A percentile compares a stretch with the other conserved stretches of the same genome.
phyloP scores from a whole-genome alignment of 768 basidiomycete species.

The Harrya chromipes region DNA sequence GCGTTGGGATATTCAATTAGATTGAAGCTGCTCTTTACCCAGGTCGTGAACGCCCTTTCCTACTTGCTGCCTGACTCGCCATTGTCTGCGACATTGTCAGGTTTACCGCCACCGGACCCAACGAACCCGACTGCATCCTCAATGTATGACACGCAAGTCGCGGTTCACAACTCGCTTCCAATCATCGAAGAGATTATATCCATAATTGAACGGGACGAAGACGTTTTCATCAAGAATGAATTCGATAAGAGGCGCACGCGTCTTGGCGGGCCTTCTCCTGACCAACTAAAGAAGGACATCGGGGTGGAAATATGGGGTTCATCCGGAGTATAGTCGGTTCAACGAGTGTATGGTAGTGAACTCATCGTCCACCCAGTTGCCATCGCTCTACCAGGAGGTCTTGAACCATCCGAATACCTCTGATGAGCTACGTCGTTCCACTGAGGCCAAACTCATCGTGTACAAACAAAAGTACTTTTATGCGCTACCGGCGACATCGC shows the following conservation, averaged over 20 bases:
- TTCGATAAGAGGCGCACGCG: slow-evolving; percentile 76
- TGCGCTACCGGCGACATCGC: slow-evolving; percentile 47
- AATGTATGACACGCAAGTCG: slow-evolving; percentile 52
- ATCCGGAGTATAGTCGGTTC: slow-evolving; percentile 49
- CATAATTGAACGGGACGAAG: slow-evolving; percentile 64
- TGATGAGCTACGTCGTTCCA: slow-evolving; percentile 73
- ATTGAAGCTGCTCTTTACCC: slow-evolving; percentile 1
- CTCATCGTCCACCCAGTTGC: slow-evolving; percentile 48
- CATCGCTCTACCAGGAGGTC: slow-evolving; percentile 71
- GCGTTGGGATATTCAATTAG: neutral
- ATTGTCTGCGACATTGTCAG: slow-evolving; percentile 56
- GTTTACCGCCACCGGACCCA: slow-evolving; percentile 71
- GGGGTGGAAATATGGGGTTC: slow-evolving; percentile 57
- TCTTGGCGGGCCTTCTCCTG: slow-evolving; percentile 61
- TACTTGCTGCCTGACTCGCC: slow-evolving; percentile 75
- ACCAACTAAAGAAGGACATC: slow-evolving; percentile 60
- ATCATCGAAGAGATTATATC: slow-evolving; percentile 68
- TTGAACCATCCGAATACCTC: slow-evolving; percentile 76
- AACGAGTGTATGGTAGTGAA: neutral
- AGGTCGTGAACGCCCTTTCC: slow-evolving; percentile 68
- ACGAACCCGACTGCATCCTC: slow-evolving; percentile 67
- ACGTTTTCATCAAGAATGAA: slow-evolving; percentile 55
- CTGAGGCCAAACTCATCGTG: slow-evolving; percentile 72
- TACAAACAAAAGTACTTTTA: slow-evolving; percentile 61
- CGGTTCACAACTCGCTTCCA: slow-evolving; percentile 68